phyloP scores from a whole-genome alignment of 2,329 filamentous ascomycete species.

The Dactylellina leptospora region DNA sequence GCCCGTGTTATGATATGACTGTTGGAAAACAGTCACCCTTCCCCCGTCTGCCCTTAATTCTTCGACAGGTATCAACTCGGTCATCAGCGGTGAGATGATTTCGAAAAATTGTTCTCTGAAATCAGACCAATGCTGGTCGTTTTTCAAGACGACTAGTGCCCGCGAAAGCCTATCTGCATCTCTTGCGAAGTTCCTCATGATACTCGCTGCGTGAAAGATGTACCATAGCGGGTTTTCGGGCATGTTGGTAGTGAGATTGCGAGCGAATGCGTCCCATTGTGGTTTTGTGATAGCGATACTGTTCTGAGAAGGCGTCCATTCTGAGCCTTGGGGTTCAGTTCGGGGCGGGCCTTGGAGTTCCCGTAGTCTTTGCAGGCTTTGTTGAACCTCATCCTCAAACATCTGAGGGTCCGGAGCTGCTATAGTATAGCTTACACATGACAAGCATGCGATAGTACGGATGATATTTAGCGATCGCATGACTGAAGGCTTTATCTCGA shows the following conservation, averaged over 20 bases:
- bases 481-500: not conserved
- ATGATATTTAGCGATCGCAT: not conserved
- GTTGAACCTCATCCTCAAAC: not conserved
- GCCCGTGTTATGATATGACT: not conserved
- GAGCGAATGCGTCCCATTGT: slow-evolving; percentile 22
- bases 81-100: slow-evolving; percentile 31
- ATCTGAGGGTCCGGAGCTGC: slow-evolving; percentile 6
- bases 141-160: not conserved
- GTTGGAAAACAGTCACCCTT: not conserved
- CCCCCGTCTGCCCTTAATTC: not conserved
- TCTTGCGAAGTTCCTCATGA: slow-evolving; percentile 11
- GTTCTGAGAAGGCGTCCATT: slow-evolving; percentile 17
- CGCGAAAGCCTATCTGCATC: slow-evolving; percentile 7
- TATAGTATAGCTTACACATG: not conserved
- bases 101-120: slow-evolving; percentile 18
- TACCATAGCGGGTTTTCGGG: slow-evolving; percentile 37
- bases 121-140: not conserved
- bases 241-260: slow-evolving; percentile 18
- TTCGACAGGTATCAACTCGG: slow-evolving; percentile 1
- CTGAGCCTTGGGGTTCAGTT: not conserved
- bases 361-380: slow-evolving; percentile 3
- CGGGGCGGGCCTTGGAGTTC: not conserved
- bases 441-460: not conserved
- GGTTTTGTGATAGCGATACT: slow-evolving; percentile 14
- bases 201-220: slow-evolving; percentile 5